Base-by-base conservation (phyloP, 169 alveolate genomes). In the Eimeria praecox region DNA sequence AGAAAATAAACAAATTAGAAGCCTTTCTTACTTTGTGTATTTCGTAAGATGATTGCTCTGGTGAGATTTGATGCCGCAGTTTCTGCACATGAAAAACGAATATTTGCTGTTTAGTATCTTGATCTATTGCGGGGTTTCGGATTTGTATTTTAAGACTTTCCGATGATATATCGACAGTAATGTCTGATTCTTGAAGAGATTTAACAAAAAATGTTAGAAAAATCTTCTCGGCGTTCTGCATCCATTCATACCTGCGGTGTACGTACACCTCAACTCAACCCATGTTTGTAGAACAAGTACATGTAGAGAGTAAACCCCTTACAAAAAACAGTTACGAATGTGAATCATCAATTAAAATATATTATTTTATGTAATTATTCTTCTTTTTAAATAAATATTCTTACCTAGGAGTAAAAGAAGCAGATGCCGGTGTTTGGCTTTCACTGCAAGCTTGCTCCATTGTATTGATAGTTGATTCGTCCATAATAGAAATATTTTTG, bases 211-310 rank as follows among this genome's bases (percentile, higher is more conserved):
- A 92, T 33, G 95, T 77, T 30, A 92, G 71, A 40, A 75, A 52
- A 3, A 92, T 42, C 56, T 85, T 75, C 64, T 92, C 92, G 30
- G 80, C 91, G 42, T 85, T 92, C 49, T 92, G 95, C 90, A 78
- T 92, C 95, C 95, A 92, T 44, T 92, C 95, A 44, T 46, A 92
- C 59, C 95, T 92, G 95, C 69, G 22, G 80, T 69, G 80, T 69
- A 69, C 80, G 80, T 69, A 69, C 44, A 69, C 80, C 80, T 24
- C 66, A 56, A 27, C 66, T n/a, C 18, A 56, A 16, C 24, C 20
- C 80, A n/a, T 20, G 20, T n/a, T n/a, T 64, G 20, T 22, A 30
- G 22, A 30, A 18, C 1, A 49, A 8, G 56, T 12, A 49, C 20
- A 49, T 8, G 56, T 12, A 49, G 56, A 12, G 12, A 49, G 12